These are phyloP conservation scores for Termitomyces sp. DNA, from an alignment of 768 basidiomycete species.

Conservation along the genomic window DNA sequence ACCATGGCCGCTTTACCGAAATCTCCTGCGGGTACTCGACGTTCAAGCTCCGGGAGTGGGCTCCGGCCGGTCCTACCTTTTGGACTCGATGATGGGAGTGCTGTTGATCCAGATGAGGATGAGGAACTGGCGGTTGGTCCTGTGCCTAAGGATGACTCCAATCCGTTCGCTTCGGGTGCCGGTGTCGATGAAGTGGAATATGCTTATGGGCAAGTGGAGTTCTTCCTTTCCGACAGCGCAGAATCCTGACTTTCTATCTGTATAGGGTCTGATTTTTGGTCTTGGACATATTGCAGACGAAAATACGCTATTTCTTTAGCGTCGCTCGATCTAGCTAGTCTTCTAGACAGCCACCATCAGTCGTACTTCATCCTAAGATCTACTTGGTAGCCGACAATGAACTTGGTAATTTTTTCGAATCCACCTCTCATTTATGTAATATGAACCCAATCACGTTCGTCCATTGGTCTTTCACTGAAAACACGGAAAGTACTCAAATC, in stretches of 20 bases:
- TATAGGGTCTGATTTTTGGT: slow-evolving; percentile 2
- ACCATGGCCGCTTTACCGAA: slow-evolving; percentile 92
- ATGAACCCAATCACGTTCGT: not conserved
- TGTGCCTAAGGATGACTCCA: slow-evolving; percentile 68
- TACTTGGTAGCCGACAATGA: not conserved
- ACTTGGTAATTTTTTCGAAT: not conserved
- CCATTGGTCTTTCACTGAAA: no score
- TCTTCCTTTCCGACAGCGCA: not conserved
- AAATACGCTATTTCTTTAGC: not conserved
- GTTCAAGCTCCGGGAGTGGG: slow-evolving; percentile 81
- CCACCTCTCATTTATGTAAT: not conserved
- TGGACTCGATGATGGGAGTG: slow-evolving; percentile 73
- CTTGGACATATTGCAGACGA: not conserved
- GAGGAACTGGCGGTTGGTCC: slow-evolving; percentile 72
- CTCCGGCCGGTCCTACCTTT: slow-evolving; percentile 77
- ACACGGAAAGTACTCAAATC: no score
- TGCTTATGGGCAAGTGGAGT: slow-evolving; percentile 67
- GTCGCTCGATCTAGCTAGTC: not conserved
- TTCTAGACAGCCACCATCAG: not conserved
- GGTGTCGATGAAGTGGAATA: slow-evolving; percentile 91
- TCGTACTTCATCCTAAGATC: not conserved
- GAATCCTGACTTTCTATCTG: not conserved
- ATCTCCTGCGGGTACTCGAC: slow-evolving; percentile 78
- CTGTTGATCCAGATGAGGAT: slow-evolving; percentile 70
- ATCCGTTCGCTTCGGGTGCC: slow-evolving; percentile 74